phyloP scores from a whole-genome alignment of 164 flowering plant genomes.

The Vitis cinerea region DNA sequence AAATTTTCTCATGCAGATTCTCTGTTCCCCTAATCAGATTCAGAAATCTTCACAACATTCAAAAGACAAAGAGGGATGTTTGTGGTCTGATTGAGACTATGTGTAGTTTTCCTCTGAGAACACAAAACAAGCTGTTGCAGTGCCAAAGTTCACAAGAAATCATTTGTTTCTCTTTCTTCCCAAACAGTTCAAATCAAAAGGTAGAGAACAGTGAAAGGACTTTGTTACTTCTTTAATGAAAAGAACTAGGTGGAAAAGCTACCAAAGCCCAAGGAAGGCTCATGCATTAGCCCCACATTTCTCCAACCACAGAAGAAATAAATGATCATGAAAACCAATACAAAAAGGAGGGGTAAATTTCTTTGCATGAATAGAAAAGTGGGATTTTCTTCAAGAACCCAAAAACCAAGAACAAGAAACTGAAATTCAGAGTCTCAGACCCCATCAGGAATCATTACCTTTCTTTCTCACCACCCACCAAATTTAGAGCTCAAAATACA shows the following conservation, averaged over 20 bases:
- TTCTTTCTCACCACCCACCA: conserved; percentile 4
- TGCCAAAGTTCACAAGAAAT: conserved; percentile 26
- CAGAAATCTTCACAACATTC: neutral
- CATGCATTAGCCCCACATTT: conserved; percentile 13
- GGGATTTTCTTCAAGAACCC: conserved; percentile 31
- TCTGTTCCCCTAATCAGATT: neutral
- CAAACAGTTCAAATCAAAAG: conserved; percentile 28
- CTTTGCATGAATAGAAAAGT: conserved; percentile 29
- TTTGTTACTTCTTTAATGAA: conserved; percentile 27
- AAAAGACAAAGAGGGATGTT: conserved; percentile 11
- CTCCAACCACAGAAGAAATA: neutral
- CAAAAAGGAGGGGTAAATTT: conserved; percentile 24
- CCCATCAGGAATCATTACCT: conserved; percentile 34
- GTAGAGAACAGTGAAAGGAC: conserved; percentile 18
- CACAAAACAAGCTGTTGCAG: conserved; percentile 21
- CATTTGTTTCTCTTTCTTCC: conserved; percentile 30
- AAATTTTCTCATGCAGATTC: too few species aligned
- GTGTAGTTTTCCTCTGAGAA: conserved; percentile 24
- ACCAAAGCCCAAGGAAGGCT: conserved; percentile 9
- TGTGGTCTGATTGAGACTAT: conserved; percentile 15
- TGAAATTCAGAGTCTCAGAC: conserved; percentile 29
- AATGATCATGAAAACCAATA: conserved; percentile 16
- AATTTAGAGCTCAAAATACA: too few species aligned
- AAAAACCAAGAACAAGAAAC: conserved; percentile 50
- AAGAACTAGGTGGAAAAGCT: conserved; percentile 26